Percentiles rank a stretch among this genome's conserved stretches.
Conservation (phyloP, 768 basidiomycete species). For the Tylopilus felleus region DNA sequence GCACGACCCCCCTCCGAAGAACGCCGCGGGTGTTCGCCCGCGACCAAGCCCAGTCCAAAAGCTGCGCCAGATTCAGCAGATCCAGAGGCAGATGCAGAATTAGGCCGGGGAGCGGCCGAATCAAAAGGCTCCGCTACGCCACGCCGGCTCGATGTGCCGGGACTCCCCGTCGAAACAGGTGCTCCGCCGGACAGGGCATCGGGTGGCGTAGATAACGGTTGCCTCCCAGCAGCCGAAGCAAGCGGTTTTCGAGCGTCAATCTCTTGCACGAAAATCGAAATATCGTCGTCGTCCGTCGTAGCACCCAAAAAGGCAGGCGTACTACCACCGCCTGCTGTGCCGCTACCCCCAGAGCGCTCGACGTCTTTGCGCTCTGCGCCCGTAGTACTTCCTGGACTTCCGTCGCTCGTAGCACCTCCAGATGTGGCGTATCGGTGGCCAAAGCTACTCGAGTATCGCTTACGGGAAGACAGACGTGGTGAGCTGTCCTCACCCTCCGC, state of each 20-base stretch:
- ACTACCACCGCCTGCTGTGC: conserved; percentile 15
- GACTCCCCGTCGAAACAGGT: conserved; percentile 2
- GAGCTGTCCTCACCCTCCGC: conserved; percentile 34
- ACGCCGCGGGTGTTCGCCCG: conserved; percentile 13
- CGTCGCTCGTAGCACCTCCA: conserved; percentile 40
- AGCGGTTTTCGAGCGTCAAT: conserved; percentile 71
- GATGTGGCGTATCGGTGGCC: conserved; percentile 60
- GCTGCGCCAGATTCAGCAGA: not conserved
- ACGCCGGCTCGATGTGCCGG: conserved; percentile 1
- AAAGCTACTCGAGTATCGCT: conserved; percentile 77
- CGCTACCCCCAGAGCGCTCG: conserved; percentile 20
- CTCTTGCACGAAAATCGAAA: conserved; percentile 74
- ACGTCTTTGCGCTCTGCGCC: conserved; percentile 21
- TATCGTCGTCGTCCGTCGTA: conserved; percentile 69
- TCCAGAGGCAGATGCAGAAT: not conserved
- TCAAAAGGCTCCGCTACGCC: not conserved
- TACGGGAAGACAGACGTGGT: conserved; percentile 35
- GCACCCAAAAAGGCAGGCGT: conserved; percentile 44
- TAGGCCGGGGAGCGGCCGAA: conserved; percentile 1
- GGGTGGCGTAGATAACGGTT: not conserved
- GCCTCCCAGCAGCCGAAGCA: conserved; percentile 18
- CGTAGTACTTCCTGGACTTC: conserved; percentile 19
- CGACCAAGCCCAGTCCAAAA: conserved; percentile 17
- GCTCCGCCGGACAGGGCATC: not conserved
- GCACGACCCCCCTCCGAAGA: conserved; percentile 17